Evolutionary conservation across 2,329 filamentous ascomycete genomes (phyloP).

Genomic region (Verticillium zaregamsianum): DNA sequence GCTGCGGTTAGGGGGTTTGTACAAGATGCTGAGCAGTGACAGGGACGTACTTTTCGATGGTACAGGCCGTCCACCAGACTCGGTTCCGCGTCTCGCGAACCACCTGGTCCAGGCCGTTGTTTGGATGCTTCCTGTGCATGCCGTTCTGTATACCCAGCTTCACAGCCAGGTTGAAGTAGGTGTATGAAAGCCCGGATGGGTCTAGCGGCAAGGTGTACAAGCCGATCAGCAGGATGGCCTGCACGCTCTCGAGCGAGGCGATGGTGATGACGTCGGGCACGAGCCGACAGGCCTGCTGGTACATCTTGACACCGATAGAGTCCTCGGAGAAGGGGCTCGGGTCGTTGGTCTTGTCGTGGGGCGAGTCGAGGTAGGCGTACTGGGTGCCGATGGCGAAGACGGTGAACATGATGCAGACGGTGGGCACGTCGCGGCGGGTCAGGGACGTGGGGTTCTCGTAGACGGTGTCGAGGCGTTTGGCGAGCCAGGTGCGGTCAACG

Average conservation of each 20-base stretch:
- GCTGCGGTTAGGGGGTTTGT: not conserved
- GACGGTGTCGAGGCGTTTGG: constrained; percentile 32
- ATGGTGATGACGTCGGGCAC: constrained; percentile 53
- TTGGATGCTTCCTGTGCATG: constrained; percentile 50
- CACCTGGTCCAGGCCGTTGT: constrained; percentile 39
- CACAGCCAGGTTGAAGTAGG: constrained; percentile 51
- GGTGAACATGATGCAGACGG: constrained; percentile 40
- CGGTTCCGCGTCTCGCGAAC: constrained; percentile 50
- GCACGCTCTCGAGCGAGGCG: constrained; percentile 52
- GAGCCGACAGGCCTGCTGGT: constrained; percentile 50
- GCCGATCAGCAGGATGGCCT: constrained; percentile 52
- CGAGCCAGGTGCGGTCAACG: constrained; percentile 38
- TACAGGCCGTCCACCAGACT: constrained; percentile 55
- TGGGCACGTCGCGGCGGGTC: constrained; percentile 34
- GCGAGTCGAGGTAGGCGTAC: constrained; percentile 41
- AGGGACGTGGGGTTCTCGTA: constrained; percentile 34
- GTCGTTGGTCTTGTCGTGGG: constrained; percentile 13
- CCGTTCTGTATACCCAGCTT: constrained; percentile 57
- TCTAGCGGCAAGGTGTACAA: constrained; percentile 52
- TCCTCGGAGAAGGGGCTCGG: constrained; percentile 37
- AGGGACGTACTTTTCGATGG: constrained; percentile 44
- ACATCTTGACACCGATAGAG: constrained; percentile 51
- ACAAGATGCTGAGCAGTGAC: not conserved
- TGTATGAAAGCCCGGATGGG: constrained; percentile 51
- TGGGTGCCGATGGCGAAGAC: constrained; percentile 47